Evolutionary conservation across 441 rosid species (phyloP), one percentile per base, ranked within the genome.

Genomic region (Arabidopsis hybrid): DNA sequence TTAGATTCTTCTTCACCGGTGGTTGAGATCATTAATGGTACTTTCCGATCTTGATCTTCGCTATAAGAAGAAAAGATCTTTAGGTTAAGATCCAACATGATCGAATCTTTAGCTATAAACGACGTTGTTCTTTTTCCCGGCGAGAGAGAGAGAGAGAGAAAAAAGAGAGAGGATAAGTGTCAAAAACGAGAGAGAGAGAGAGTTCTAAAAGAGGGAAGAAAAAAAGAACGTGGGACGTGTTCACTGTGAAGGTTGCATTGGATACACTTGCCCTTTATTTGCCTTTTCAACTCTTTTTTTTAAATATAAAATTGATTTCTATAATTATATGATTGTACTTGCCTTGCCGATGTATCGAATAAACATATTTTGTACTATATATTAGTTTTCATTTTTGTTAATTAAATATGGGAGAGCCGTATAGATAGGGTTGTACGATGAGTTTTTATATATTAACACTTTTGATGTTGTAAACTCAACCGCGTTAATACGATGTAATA

Each of bases 51-150:
- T 73, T 72, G 78, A 68, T 53, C 71, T 50, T 76, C 72, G 7
- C 79, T 50, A 34, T 72, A 72, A 21, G 84, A 79, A 13, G 88
- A 80, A 53, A 82, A 52, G 9, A 88, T 58, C 66, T 83, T 91
- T 39, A 92, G 88, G 60, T 85, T 92, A 60, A 92, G 98, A 87
- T 92, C 96, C 85, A 87, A 86, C 95, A 90, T 89, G 78, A 26
- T 72, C 34, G 3, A 64, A 10, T 64, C 43, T 62, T 62, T 40
- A 4, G 3, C 34, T 61, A 11, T 8, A 65, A 36, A 71, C 47
- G 62, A 2, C 69, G 64, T 21, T 67, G 60, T 18, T 69, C 63
- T 46, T 60, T 52, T 40, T 45, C 46, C 66, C 58, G 78, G 78
- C 69, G 53, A 75, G 75, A 59, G 67, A 43, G 62, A 62, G 35